phyloP scores from a whole-genome alignment of 2,329 filamentous ascomycete genomes.

The Colletotrichum sp. region DNA sequence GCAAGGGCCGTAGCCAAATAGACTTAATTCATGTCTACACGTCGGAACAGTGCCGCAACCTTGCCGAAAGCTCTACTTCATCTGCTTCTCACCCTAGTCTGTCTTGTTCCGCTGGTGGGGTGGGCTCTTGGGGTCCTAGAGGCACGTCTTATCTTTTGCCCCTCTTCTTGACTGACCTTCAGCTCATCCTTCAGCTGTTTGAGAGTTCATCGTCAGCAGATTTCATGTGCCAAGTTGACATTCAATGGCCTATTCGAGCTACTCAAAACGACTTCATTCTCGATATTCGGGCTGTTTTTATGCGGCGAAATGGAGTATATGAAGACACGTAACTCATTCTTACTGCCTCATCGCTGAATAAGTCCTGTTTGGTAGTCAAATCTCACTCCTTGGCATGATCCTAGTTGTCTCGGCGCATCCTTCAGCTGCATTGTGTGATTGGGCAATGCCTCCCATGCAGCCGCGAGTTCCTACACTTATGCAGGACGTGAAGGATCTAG shows the following conservation, averaged over 20 bases:
- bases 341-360: neutral
- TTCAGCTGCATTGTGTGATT: neutral
- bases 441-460: neutral
- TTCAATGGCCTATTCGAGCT: neutral
- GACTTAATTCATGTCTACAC: neutral
- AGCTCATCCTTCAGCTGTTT: neutral
- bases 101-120: neutral
- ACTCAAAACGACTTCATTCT: no score
- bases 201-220: neutral
- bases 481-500: neutral
- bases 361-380: neutral
- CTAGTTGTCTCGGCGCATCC: constrained; percentile 6
- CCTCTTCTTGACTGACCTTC: neutral
- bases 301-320: no score
- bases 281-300: no score
- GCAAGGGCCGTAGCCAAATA: neutral
- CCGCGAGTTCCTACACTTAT: neutral
- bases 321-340: neutral
- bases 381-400: constrained; percentile 9
- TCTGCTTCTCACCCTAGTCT: neutral
- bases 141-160: neutral
- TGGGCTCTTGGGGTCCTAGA: neutral
- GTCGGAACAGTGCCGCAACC: neutral
- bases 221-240: neutral
- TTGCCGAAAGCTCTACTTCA: neutral